Base-by-base conservation (phyloP, 2,329 filamentous ascomycete species). In the Pseudofabraea citricarpa region DNA sequence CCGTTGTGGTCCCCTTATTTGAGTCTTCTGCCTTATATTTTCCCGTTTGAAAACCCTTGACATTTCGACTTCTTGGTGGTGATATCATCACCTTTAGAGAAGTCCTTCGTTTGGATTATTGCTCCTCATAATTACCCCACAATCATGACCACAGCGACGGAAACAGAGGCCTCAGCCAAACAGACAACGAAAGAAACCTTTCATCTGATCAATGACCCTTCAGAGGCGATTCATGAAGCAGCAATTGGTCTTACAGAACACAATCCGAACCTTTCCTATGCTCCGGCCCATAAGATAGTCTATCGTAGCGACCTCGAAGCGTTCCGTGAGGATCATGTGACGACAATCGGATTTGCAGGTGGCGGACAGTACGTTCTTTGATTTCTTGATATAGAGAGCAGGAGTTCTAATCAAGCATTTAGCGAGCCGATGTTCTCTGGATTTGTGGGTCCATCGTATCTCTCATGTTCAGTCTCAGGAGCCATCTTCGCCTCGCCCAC, bases 401-500 rank as follows among this genome's bases (percentile, higher is more conserved):
- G 33, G 18, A 16, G 35, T n/a, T 10, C 41, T 32, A 16, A 22
- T 21, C 8, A n/a, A 3, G 12, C 5, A n/a, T 23, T 12, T 36
- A 55, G 51, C 36, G 53, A 56, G 26, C 66, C 66, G 22, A 66
- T 67, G 63, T 68, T 66, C 49, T 60, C 61, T 23, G 66, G 64
- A 46, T 68, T 67, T 51, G 65, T 69, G 5, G 66, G 66, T 6
- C 47, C 52, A 27, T 63, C 62, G 22, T 64, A 64, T 48, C 60
- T 69, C 35, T 62, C 59, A 15, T 63, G 60, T 13, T 65, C 63
- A 36, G 65, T 68, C 27, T 64, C 60, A 2, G 66, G 66, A 8
- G 62, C 63, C 46, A 57, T 69, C 46, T 69, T 69, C 49, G 65
- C 66, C 4, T 63, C 60, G 5, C 66, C 66, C 1, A 67, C 64